Evolutionary conservation across 2,329 filamentous ascomycete species (phyloP).

Genomic region (Pyricularia grisea): DNA sequence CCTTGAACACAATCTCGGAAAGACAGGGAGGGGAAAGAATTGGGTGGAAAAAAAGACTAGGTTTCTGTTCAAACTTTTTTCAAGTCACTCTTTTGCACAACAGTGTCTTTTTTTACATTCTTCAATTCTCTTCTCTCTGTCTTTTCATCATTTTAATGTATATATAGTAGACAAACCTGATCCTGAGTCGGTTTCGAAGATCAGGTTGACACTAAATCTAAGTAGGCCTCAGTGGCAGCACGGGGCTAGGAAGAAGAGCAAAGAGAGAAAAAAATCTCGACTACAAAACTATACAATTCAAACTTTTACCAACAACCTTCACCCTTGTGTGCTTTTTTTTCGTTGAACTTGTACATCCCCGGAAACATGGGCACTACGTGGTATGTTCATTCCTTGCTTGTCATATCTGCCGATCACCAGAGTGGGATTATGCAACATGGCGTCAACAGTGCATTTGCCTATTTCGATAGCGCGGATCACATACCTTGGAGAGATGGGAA

Average conservation of each 20-base stretch:
- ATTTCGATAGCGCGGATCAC: background rate
- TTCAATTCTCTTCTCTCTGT: background rate
- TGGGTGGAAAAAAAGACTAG: background rate
- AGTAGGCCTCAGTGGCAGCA: background rate
- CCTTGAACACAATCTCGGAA: constrained; percentile 1
- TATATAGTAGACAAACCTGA: background rate
- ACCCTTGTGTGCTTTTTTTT: background rate
- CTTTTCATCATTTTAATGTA: background rate
- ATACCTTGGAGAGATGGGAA: background rate
- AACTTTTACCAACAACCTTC: background rate
- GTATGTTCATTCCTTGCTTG: background rate
- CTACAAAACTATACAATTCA: background rate
- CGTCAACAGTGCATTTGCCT: background rate
- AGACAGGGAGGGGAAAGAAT: background rate
- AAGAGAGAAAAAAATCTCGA: no score
- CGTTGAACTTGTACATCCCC: background rate
- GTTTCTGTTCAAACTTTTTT: background rate
- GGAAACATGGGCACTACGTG: background rate
- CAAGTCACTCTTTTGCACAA: background rate
- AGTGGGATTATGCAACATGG: background rate
- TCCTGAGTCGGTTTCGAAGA: background rate
- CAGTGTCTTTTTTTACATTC: background rate
- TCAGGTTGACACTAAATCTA: background rate
- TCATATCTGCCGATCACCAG: background rate
- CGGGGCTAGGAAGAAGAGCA: background rate